These are phyloP conservation scores for Beauveria brongniartii DNA, from an alignment of 2,329 filamentous ascomycete genomes.

Conservation along the genomic window DNA sequence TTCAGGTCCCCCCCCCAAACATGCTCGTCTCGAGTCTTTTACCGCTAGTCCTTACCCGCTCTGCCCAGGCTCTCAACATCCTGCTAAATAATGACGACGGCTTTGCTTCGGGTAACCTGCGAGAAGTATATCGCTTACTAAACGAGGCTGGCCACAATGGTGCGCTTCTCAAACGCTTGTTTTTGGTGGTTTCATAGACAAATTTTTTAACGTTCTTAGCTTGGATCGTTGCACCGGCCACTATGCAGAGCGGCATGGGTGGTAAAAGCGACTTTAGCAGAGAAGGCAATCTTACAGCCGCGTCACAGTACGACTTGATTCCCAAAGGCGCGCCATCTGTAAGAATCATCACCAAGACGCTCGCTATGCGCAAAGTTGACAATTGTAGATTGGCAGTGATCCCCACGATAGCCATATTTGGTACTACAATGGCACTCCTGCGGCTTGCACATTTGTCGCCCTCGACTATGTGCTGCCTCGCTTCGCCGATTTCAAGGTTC, in stretches of 20 bases:
- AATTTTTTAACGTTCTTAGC: conserved; percentile 11
- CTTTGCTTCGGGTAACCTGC: conserved; percentile 23
- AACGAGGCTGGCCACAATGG: conserved; percentile 23
- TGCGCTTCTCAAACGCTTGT: neutral
- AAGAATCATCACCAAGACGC: neutral
- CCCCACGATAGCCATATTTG: conserved; percentile 45
- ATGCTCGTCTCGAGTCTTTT: conserved; percentile 3
- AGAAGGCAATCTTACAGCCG: conserved; percentile 20
- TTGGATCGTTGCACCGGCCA: conserved; percentile 24
- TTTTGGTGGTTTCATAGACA: no score
- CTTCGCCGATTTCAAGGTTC: conserved; percentile 37
- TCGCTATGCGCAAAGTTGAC: neutral
- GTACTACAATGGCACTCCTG: conserved; percentile 54
- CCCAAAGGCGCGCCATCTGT: conserved; percentile 22
- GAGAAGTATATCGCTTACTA: conserved; percentile 22
- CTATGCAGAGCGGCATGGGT: conserved; percentile 23
- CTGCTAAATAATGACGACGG: conserved; percentile 24
- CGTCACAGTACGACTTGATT: conserved; percentile 21
- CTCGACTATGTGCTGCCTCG: conserved; percentile 47
- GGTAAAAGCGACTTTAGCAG: conserved; percentile 21
- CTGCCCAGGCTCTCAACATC: conserved; percentile 21
- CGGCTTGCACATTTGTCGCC: conserved; percentile 46
- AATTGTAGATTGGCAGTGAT: conserved; percentile 33
- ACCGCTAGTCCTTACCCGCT: neutral
- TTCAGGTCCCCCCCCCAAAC: no score